A percentile compares a stretch with the other conserved stretches of the same genome.
phyloP scores from a whole-genome alignment of 163 green algal species.

The Prototheca cutis region DNA sequence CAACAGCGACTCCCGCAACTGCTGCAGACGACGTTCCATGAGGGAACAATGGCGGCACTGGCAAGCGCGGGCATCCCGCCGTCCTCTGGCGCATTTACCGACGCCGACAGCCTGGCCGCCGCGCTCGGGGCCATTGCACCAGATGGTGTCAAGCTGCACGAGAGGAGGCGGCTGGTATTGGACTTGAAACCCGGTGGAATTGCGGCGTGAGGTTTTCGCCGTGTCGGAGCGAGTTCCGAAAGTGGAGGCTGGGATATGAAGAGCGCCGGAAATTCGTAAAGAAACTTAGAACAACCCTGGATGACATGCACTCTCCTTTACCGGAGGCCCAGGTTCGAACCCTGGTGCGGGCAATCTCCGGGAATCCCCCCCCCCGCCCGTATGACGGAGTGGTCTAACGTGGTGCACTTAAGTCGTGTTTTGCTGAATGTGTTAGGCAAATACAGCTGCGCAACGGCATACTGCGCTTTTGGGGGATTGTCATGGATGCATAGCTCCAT shows the following conservation, averaged over 20 bases:
- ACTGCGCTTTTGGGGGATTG: no score
- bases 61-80: slow-evolving; percentile 11
- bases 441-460: no score
- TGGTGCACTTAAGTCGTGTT: slow-evolving; percentile 2
- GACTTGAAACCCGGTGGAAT: no score
- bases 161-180: no score
- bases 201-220: no score
- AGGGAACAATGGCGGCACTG: slow-evolving; percentile 54
- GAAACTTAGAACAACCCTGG: neutral
- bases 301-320: slow-evolving; percentile 2
- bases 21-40: slow-evolving; percentile 21
- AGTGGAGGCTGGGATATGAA: no score
- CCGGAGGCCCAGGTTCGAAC: slow-evolving; percentile 3
- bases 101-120: no score
- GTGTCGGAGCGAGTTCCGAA: no score
- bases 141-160: no score
- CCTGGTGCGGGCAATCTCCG: slow-evolving; percentile 3
- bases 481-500: neutral
- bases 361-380: neutral
- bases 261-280: neutral
- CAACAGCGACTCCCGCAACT: neutral
- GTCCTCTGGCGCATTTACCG: no score
- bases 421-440: neutral
- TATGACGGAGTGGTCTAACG: slow-evolving; percentile 8
- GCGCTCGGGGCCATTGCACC: no score